phyloP scores from a whole-genome alignment of 202 grass and related monocot genomes.

The Saccharum hybrid region DNA sequence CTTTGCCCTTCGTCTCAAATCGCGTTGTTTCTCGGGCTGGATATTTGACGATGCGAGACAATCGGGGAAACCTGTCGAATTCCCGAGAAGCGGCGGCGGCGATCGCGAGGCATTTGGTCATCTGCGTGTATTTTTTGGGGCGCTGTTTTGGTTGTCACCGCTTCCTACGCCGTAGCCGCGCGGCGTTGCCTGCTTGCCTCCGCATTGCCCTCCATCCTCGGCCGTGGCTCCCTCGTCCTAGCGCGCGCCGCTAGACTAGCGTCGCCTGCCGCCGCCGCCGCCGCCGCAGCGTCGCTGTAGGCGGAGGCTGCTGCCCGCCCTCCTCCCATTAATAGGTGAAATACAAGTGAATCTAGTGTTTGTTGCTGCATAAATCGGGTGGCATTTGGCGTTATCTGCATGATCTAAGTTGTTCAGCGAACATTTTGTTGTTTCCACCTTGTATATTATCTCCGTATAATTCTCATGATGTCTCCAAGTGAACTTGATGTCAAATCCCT shows the following conservation, averaged over 20 bases:
- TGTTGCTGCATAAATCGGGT: neutral
- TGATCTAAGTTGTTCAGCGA: neutral
- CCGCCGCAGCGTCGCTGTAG: neutral
- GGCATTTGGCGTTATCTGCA: conserved; percentile 15
- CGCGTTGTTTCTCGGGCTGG: neutral
- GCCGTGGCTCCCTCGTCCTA: too few relatives aligned
- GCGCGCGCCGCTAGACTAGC: neutral
- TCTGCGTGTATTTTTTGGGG: neutral
- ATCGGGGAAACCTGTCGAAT: neutral
- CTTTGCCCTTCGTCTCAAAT: conserved; percentile 11
- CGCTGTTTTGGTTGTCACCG: neutral
- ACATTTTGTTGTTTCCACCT: neutral
- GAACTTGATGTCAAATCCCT: neutral
- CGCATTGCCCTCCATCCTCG: neutral
- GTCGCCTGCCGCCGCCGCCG: neutral
- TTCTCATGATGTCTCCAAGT: neutral
- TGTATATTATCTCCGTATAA: neutral
- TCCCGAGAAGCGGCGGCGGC: conserved; percentile 19
- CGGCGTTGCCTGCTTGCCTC: conserved; percentile 1
- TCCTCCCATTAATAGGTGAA: neutral
- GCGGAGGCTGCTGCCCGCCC: conserved; percentile 5
- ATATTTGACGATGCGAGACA: conserved; percentile 7
- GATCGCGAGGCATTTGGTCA: conserved; percentile 40
- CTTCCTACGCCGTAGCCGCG: neutral
- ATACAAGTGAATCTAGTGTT: neutral